These are phyloP conservation scores for Cryomyces antarcticus DNA, from an alignment of 495 filamentous ascomycete genomes.

Conservation along the genomic window DNA sequence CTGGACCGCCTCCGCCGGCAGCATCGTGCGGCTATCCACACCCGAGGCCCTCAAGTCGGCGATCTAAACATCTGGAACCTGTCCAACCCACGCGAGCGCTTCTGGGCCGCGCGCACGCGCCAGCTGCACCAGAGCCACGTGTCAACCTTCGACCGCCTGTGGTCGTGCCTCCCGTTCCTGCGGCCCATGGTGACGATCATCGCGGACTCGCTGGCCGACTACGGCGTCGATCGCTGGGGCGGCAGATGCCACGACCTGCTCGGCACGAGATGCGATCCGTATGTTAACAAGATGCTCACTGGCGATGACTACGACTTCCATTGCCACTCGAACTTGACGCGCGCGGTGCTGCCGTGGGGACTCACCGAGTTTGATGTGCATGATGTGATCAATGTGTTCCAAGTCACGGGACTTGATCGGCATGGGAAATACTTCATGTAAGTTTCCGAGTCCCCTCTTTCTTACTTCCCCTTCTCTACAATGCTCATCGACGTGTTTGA, in stretches of 20 bases:
- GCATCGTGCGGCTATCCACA: constrained; percentile 49
- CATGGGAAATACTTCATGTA: constrained; percentile 61
- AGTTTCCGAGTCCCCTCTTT: neutral
- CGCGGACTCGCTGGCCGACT: constrained; percentile 42
- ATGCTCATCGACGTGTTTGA: neutral
- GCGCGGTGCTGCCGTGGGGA: constrained; percentile 45
- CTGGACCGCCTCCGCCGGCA: constrained; percentile 23
- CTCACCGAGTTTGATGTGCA: constrained; percentile 55
- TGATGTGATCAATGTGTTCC: constrained; percentile 67
- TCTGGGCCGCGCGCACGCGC: constrained; percentile 62
- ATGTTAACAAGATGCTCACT: constrained; percentile 47
- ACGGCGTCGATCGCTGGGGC: constrained; percentile 23
- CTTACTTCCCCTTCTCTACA: neutral
- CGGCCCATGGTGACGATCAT: constrained; percentile 54
- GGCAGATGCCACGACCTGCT: constrained; percentile 50
- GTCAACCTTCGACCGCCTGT: constrained; percentile 45
- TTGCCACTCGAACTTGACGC: constrained; percentile 62
- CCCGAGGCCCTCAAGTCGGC: constrained; percentile 55
- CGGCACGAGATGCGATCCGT: constrained; percentile 60
- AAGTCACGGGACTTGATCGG: constrained; percentile 53
- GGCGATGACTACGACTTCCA: constrained; percentile 54
- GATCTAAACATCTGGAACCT: constrained; percentile 68
- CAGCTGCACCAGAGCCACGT: constrained; percentile 62
- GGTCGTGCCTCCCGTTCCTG: constrained; percentile 58
- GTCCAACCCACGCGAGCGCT: constrained; percentile 52